Evolutionary conservation across 805 yeast species (phyloP), one percentile per base, ranked within the genome.

Genomic region (Candida boidinii): DNA sequence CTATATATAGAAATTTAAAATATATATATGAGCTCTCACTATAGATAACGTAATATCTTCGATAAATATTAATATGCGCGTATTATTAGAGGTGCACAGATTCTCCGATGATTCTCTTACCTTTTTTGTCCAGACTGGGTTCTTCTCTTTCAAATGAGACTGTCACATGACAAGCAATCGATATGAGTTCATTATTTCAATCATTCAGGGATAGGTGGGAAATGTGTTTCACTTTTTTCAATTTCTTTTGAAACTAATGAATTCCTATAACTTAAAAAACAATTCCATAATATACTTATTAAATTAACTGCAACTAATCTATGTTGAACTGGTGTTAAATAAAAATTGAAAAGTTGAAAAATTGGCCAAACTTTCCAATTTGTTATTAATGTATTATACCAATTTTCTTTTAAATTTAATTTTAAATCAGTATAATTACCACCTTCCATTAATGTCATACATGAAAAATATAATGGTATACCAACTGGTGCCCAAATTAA

Each of bases 311-410:
- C 63, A 29, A 83, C 46, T 29, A 88, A 54, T 24, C 94, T 68
- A 44, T 70, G 73, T 28, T 76, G 76, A 7, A 76, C 70, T 0
- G 96, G 96, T 3, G 86, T 70, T 7, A 83, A 46, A 29, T 76
- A 68, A 49, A 90, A 85, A 57, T 90, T 92, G 39, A 79, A 41
- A 34, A 76, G 48, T 57, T 92, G 97, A 41, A 92, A 82, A 0
- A 73, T 56, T 0, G 97, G 97, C 98, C 97, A 92, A 10, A 90
- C 80, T 32, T 66, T 49, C 88, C 94, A 86, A 53, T 87, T 88
- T 13, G 82, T 66, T 22, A 63, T 52, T 26, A 88, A 56, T 0
- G 95, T 87, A 4, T 69, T 66, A 77, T 76, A 59, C 73, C 75
- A 75, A 38, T 77, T 73, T 12, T 62, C 56, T 3, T 56, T 29